Percentiles rank a stretch among this genome's conserved stretches.
Conservation (phyloP, 2,329 filamentous ascomycete genomes). For the Cephalotrichum gorgonifer region DNA sequence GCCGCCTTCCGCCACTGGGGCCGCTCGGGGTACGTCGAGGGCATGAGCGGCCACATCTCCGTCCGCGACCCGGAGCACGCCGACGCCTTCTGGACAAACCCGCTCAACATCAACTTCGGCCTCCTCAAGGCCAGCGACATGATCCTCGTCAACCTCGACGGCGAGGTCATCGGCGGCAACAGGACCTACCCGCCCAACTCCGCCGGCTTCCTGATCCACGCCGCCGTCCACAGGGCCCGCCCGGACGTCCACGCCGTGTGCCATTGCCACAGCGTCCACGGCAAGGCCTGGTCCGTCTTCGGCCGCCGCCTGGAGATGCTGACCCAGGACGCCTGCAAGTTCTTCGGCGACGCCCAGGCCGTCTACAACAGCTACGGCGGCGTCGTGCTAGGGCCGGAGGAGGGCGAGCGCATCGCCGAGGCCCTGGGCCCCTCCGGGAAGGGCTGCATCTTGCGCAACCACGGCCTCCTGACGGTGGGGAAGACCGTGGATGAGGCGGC, state of each 20-base stretch:
- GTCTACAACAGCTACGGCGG: constrained; percentile 47
- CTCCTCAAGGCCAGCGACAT: constrained; percentile 55
- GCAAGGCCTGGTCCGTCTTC: constrained; percentile 57
- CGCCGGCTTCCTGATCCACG: constrained; percentile 60
- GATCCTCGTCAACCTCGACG: constrained; percentile 50
- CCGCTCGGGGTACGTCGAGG: constrained; percentile 55
- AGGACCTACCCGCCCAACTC: constrained; percentile 50
- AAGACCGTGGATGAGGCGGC: constrained; percentile 61
- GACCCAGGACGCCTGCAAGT: constrained; percentile 53
- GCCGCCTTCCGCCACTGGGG: constrained; percentile 59
- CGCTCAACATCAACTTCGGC: constrained; percentile 55
- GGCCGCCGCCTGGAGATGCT: constrained; percentile 55
- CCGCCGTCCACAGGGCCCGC: constrained; percentile 51
- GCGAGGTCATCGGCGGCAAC: constrained; percentile 48
- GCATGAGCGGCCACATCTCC: constrained; percentile 57
- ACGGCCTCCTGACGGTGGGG: constrained; percentile 59
- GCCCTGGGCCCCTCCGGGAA: constrained; percentile 47
- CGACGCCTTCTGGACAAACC: constrained; percentile 36
- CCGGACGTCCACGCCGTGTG: constrained; percentile 56
- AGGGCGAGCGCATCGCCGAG: constrained; percentile 50
- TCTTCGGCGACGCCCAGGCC: constrained; percentile 46
- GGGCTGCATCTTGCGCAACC: constrained; percentile 56
- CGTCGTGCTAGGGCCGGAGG: constrained; percentile 45
- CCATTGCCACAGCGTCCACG: constrained; percentile 53
- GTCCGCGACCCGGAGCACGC: constrained; percentile 40